Percentiles rank a stretch among this genome's conserved stretches.
Evolutionary conservation across 352 stramenopile species (phyloP).

Genomic region (Phytophthora constricta): DNA sequence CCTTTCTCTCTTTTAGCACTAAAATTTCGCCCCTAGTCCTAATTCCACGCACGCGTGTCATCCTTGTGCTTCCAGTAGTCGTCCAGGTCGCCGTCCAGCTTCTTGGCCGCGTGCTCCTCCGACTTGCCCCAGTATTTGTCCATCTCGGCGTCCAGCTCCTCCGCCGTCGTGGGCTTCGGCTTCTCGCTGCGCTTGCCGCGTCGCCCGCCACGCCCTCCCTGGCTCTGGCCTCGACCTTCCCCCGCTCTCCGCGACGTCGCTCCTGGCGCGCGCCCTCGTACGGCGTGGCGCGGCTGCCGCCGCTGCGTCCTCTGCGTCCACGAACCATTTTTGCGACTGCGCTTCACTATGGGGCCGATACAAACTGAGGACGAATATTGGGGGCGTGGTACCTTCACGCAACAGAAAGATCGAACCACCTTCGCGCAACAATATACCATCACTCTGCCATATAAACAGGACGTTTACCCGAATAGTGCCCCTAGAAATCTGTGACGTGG

Average conservation of each 20-base stretch:
- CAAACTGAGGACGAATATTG: constrained; percentile 29
- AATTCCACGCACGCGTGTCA: constrained; percentile 38
- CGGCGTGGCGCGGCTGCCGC: constrained; percentile 43
- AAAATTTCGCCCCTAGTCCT: neutral
- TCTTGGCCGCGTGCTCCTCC: constrained; percentile 83
- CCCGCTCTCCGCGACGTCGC: constrained; percentile 23
- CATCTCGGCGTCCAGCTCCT: constrained; percentile 87
- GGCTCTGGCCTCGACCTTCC: constrained; percentile 22
- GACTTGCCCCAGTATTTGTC: constrained; percentile 90
- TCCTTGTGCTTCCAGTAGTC: constrained; percentile 91
- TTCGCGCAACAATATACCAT: neutral
- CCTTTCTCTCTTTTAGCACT: neutral
- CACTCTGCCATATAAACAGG: neutral
- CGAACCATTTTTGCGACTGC: constrained; percentile 53
- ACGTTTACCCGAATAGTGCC: neutral
- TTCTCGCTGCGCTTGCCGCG: constrained; percentile 45
- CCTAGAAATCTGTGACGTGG: neutral
- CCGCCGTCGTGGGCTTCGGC: constrained; percentile 73
- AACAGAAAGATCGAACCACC: too few relatives aligned
- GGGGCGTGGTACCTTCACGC: too few relatives aligned
- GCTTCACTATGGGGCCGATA: neutral
- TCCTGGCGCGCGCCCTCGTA: constrained; percentile 49
- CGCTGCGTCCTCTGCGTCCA: constrained; percentile 42
- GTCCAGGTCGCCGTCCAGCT: constrained; percentile 86
- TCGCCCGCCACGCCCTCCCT: constrained; percentile 30